Evolutionary conservation across 306 rosid species (phyloP), one percentile per base, ranked within the genome.

Genomic region (Cicer yamashitae): DNA sequence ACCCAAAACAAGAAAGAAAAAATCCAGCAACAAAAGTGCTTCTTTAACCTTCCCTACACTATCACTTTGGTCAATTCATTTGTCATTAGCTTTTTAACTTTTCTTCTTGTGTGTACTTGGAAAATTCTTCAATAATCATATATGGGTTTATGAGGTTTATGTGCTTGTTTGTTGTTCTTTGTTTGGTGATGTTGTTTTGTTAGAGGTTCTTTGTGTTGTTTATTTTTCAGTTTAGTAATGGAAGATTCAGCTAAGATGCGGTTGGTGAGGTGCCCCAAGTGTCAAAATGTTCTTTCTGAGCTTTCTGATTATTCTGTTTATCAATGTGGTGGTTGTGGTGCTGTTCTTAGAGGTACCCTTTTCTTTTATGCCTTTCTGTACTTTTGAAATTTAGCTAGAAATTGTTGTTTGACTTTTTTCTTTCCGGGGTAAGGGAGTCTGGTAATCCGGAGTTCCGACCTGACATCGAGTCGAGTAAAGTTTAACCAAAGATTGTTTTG

Each of bases 221-320:
- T 66, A 39, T 70, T 57, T 25, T 11, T 46, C 8, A 50, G 76
- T 34, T 73, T 51, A 41, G 11, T 85, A 66, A 96, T 96, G 99
- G 86, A 84, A 84, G 98, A 88, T 59, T 83, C 92, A 0, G 68
- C 83, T 3, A 92, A 84, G 79, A 72, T 90, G 34, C 80, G 96
- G 13, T 50, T 96, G 84, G 98, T 90, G 75, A 71, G 91, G 81
- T 96, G 99, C 84, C 99, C 99, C 39, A 92, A 89, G 82, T 96
- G 99, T 68, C 96, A 89, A 84, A 92, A 96, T 85, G 90, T 96
- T 68, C 97, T 96, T 70, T 93, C 96, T 1, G 99, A 92, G 87
- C 91, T 88, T 6, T 86, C 92, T 38, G 92, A 89, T 84, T 92
- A 92, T 80, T 80, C 99, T 77, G 88, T 90, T 47, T 96, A 92